A percentile compares a stretch with the other conserved stretches of the same genome.
phyloP scores from a whole-genome alignment of 768 basidiomycete species.

The Hericium rajendrae region DNA sequence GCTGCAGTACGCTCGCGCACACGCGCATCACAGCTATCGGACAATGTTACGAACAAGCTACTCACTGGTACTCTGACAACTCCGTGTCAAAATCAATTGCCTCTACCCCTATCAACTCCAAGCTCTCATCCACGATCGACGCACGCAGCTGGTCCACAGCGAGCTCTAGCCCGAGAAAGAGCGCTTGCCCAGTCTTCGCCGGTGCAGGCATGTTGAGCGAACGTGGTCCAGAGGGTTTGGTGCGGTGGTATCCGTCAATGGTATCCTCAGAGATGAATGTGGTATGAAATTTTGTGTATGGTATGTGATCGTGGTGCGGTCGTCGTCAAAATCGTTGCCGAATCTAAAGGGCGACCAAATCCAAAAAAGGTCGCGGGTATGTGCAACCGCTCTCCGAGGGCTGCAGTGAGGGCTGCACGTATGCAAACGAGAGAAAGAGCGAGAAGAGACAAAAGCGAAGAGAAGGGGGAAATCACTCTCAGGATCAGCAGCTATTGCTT shows the following conservation, averaged over 20 bases:
- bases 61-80: conserved; percentile 73
- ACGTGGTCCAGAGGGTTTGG: background rate
- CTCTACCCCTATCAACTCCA: conserved; percentile 77
- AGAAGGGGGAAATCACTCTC: too few species aligned
- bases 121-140: conserved; percentile 72
- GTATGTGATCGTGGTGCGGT: background rate
- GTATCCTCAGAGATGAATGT: background rate
- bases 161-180: conserved; percentile 82
- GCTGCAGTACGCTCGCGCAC: background rate
- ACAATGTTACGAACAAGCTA: conserved; percentile 13
- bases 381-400: background rate
- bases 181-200: conserved; percentile 34
- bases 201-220: conserved; percentile 9
- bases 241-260: background rate
- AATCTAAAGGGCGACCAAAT: background rate
- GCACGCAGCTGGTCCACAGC: conserved; percentile 78
- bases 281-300: background rate
- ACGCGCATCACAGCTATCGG: background rate
- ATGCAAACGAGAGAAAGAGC: too few species aligned
- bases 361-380: background rate
- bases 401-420: background rate
- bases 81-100: conserved; percentile 78
- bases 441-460: too few species aligned
- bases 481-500: too few species aligned
- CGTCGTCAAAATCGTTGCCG: background rate